Evolutionary conservation across 176 grass and related monocot genomes (phyloP).

Genomic region (Paspalum notatum): DNA sequence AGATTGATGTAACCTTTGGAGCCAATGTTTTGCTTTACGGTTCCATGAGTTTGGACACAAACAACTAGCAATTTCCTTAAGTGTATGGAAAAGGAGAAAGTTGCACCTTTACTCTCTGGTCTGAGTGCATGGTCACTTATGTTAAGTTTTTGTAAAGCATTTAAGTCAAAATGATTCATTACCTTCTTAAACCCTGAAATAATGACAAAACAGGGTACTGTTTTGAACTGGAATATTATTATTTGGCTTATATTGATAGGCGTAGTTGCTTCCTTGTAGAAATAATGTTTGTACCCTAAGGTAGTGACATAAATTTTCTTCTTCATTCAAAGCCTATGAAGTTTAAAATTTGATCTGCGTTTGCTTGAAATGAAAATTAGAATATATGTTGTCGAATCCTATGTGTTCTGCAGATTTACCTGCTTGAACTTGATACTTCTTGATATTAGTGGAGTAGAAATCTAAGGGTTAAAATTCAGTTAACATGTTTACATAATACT

Average conservation of each 20-base stretch:
- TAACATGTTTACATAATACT: background rate
- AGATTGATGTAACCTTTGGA: background rate
- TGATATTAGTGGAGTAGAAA: background rate
- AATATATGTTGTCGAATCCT: background rate
- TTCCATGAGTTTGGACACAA: background rate
- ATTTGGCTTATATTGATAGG: background rate
- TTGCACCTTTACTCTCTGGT: background rate
- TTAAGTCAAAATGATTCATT: background rate
- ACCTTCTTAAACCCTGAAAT: conserved; percentile 1
- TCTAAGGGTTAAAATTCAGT: background rate
- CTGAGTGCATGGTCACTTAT: background rate
- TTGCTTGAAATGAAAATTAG: background rate
- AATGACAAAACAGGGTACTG: background rate
- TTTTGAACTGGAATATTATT: background rate
- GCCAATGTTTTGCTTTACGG: background rate
- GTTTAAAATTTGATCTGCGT: background rate
- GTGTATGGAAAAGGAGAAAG: background rate
- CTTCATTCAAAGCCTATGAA: background rate
- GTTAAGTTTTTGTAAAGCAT: background rate
- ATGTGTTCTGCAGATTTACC: background rate
- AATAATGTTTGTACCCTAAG: background rate
- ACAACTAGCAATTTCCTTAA: background rate
- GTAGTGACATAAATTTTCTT: background rate
- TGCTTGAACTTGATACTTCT: conserved; percentile 3
- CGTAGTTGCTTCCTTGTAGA: background rate